phyloP scores from a whole-genome alignment of 2,329 filamentous ascomycete genomes.

The Rosellinia necatrix region DNA sequence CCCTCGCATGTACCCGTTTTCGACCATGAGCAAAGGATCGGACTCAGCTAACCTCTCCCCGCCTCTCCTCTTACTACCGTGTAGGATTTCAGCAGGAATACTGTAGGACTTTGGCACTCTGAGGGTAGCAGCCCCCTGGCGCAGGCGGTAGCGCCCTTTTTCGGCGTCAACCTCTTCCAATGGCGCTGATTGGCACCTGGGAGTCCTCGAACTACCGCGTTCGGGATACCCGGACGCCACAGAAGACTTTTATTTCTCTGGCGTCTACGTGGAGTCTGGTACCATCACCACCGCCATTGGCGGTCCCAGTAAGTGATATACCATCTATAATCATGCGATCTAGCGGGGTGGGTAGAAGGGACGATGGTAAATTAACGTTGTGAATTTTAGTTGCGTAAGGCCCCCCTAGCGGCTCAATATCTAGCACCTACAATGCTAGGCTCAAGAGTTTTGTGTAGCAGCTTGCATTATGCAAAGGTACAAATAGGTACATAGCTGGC shows the following conservation, averaged over 20 bases:
- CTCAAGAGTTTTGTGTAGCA: neutral
- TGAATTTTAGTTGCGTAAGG: constrained; percentile 11
- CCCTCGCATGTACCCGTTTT: neutral
- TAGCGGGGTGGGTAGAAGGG: too few relatives aligned
- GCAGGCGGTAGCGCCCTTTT: constrained; percentile 64
- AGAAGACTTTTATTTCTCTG: constrained; percentile 76
- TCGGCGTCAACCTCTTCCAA: constrained; percentile 65
- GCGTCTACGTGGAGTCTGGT: constrained; percentile 71
- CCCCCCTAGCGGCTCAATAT: neutral
- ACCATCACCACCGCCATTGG: constrained; percentile 43
- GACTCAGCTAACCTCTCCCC: neutral
- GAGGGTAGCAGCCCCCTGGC: constrained; percentile 62
- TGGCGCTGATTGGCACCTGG: constrained; percentile 74
- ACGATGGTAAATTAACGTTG: constrained; percentile 2
- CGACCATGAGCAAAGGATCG: too few relatives aligned
- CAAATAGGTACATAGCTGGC: neutral
- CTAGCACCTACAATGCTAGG: neutral
- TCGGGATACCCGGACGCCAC: constrained; percentile 56
- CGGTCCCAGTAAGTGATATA: constrained; percentile 33
- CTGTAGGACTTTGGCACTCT: constrained; percentile 72
- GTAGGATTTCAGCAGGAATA: constrained; percentile 60
- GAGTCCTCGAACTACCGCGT: constrained; percentile 68
- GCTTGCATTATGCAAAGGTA: neutral
- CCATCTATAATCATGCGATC: too few relatives aligned
- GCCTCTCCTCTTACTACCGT: neutral